Evolutionary conservation across 2,329 filamentous ascomycete genomes (phyloP).

Genomic region (Phyllosticta citrichinensis): DNA sequence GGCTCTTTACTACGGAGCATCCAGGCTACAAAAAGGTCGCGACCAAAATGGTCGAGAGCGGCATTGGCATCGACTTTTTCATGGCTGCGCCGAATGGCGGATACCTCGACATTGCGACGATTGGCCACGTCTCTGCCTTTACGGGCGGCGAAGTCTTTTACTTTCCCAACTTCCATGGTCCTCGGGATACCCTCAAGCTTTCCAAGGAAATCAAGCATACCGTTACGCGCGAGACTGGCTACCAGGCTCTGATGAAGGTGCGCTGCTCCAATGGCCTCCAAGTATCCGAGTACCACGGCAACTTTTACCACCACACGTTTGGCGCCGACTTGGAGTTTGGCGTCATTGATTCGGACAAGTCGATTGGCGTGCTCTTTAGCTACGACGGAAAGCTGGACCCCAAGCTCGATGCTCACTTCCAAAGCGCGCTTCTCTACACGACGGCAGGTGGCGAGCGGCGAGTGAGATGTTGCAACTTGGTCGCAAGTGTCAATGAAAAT

Average conservation of each 20-base stretch:
- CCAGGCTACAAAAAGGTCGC: slow-evolving; percentile 77
- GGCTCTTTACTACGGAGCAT: slow-evolving; percentile 83
- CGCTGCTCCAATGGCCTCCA: slow-evolving; percentile 94
- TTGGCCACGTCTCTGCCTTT: slow-evolving; percentile 75
- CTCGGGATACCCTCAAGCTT: slow-evolving; percentile 74
- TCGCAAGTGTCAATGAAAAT: slow-evolving; percentile 82
- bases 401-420: slow-evolving; percentile 95
- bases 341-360: slow-evolving; percentile 85
- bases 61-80: slow-evolving; percentile 90
- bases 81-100: slow-evolving; percentile 81
- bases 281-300: slow-evolving; percentile 87
- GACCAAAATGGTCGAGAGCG: slow-evolving; percentile 76
- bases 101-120: slow-evolving; percentile 86
- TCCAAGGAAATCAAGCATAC: slow-evolving; percentile 78
- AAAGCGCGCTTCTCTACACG: slow-evolving; percentile 88
- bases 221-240: slow-evolving; percentile 82
- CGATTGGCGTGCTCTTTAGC: slow-evolving; percentile 79
- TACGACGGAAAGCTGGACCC: slow-evolving; percentile 97
- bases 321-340: slow-evolving; percentile 92
- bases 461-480: slow-evolving; percentile 86
- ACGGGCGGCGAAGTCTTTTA: slow-evolving; percentile 96
- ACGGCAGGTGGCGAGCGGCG: slow-evolving; percentile 80
- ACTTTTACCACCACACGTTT: slow-evolving; percentile 92
- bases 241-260: slow-evolving; percentile 95
- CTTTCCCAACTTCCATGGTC: slow-evolving; percentile 90